phyloP scores from a whole-genome alignment of 371 early-diverging fungal genomes.

The Lichtheimia ornata region DNA sequence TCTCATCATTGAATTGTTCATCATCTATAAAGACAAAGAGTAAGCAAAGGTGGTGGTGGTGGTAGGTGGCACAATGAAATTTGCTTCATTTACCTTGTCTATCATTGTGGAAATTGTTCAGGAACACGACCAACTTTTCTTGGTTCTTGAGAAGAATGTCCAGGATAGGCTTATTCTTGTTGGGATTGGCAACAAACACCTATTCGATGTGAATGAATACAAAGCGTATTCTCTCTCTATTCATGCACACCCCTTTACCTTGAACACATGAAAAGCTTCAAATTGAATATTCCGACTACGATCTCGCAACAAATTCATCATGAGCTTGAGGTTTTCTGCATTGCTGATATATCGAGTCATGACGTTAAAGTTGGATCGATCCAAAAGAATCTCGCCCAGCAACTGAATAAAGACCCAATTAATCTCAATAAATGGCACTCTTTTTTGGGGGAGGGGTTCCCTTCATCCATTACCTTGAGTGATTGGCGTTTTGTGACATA shows the following conservation, averaged over 20 bases:
- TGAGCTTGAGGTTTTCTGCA: slow-evolving; percentile 92
- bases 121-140: slow-evolving; percentile 85
- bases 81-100: slow-evolving; percentile 71
- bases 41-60: background rate
- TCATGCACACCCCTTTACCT: slow-evolving; percentile 56
- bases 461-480: slow-evolving; percentile 74
- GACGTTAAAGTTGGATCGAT: slow-evolving; percentile 91
- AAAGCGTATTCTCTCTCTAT: background rate
- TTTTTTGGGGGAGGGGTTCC: background rate
- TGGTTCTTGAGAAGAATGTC: slow-evolving; percentile 93
- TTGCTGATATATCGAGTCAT: slow-evolving; percentile 95
- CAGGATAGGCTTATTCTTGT: slow-evolving; percentile 88
- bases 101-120: slow-evolving; percentile 92
- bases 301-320: slow-evolving; percentile 96
- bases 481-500: slow-evolving; percentile 98
- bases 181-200: slow-evolving; percentile 98
- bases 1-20: slow-evolving; percentile 98
- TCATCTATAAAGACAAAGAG: slow-evolving; percentile 64
- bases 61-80: background rate
- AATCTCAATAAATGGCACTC: background rate
- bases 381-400: slow-evolving; percentile 94
- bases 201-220: slow-evolving; percentile 21
- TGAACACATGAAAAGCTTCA: slow-evolving; percentile 99
- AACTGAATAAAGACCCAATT: slow-evolving; percentile 52
- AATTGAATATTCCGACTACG: slow-evolving; percentile 96